These are phyloP conservation scores for Coniochaeta hoffmannii DNA, from an alignment of 2,329 filamentous ascomycete species.

Conservation along the genomic window DNA sequence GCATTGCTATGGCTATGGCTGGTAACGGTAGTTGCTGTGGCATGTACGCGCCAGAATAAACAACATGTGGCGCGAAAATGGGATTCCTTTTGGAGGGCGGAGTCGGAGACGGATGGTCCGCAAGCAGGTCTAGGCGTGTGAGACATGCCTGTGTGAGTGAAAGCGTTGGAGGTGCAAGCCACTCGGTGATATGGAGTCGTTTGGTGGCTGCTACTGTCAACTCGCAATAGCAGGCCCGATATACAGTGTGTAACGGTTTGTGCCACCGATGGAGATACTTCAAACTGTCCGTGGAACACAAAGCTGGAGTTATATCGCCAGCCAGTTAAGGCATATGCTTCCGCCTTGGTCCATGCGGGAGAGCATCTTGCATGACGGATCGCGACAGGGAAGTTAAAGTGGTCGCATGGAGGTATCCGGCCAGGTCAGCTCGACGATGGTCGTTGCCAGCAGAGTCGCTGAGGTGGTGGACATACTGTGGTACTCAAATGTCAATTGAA, in stretches of 20 bases:
- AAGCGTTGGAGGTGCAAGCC: background rate
- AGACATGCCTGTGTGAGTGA: background rate
- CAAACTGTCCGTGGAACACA: background rate
- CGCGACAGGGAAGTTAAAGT: slow-evolving; percentile 1
- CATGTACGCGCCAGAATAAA: no score
- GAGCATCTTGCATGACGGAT: background rate
- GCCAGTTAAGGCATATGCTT: background rate
- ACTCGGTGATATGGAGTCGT: background rate
- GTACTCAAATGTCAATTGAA: no score
- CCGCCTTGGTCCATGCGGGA: background rate
- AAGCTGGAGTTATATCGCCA: background rate
- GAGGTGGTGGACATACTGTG: no score
- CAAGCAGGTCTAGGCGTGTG: background rate
- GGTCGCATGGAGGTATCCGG: background rate
- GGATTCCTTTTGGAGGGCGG: background rate
- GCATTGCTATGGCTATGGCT: no score
- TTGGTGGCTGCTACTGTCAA: background rate
- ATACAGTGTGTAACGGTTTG: background rate
- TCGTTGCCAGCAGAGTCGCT: background rate
- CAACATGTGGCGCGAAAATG: no score
- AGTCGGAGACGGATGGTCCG: background rate
- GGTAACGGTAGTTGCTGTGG: background rate
- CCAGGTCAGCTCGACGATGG: no score
- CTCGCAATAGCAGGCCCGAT: background rate
- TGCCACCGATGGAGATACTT: background rate